Conservation (phyloP, 1,284 basidiomycete genomes). For the Tilletia indica region DNA sequence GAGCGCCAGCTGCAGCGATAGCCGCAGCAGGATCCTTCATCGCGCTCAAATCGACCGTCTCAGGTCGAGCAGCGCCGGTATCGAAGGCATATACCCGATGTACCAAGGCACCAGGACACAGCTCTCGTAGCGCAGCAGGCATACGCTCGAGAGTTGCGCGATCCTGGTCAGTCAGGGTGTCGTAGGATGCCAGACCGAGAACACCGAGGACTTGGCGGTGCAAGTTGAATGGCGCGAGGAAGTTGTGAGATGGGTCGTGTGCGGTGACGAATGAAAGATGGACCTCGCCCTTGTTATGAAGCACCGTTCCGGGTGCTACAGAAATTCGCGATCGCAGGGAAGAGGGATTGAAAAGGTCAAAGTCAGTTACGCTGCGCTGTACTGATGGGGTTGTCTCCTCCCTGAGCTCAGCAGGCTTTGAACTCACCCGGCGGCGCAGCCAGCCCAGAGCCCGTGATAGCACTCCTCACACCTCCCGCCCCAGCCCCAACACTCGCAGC, state of each 20-base stretch:
- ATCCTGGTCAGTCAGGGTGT: slow-evolving; percentile 19
- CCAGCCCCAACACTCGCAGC: neutral
- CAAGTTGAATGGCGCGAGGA: slow-evolving; percentile 52
- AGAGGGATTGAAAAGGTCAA: neutral
- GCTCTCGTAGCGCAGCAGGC: slow-evolving; percentile 36
- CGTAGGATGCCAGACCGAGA: slow-evolving; percentile 41
- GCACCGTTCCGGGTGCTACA: slow-evolving; percentile 22
- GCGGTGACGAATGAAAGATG: slow-evolving; percentile 51
- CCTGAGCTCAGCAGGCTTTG: neutral
- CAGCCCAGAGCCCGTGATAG: slow-evolving; percentile 1
- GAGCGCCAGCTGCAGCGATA: slow-evolving; percentile 23
- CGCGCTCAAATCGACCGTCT: slow-evolving; percentile 38
- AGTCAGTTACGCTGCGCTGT: neutral
- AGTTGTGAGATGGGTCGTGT: slow-evolving; percentile 48
- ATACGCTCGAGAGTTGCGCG: slow-evolving; percentile 32
- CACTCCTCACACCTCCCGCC: neutral
- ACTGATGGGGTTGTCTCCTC: neutral
- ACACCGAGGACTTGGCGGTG: slow-evolving; percentile 49
- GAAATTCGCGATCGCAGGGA: neutral
- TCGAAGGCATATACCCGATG: slow-evolving; percentile 53
- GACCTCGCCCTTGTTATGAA: slow-evolving; percentile 47
- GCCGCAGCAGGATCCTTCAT: slow-evolving; percentile 32
- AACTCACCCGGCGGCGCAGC: slow-evolving; percentile 11
- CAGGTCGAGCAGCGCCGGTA: slow-evolving; percentile 28
- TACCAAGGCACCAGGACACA: slow-evolving; percentile 47